Percentiles rank a stretch among this genome's conserved stretches.
Evolutionary conservation across 108 stramenopile genomes (phyloP).

Genomic region (Nitzschia sp.): DNA sequence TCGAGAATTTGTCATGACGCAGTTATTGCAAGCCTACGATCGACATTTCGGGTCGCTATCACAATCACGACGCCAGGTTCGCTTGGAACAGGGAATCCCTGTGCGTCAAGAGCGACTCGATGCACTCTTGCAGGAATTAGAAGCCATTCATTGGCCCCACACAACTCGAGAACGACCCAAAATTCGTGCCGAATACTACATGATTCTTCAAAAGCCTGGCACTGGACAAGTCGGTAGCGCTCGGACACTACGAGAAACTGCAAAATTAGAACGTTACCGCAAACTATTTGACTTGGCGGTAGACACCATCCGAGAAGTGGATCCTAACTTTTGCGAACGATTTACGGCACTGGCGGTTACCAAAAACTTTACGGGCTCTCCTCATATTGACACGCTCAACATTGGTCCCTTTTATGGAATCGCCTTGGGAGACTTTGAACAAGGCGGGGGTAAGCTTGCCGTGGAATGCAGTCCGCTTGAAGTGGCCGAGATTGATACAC

Average conservation of each 20-base stretch:
- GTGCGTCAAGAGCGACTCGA: conserved; percentile 19
- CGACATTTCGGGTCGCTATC: neutral
- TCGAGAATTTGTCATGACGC: conserved; percentile 52
- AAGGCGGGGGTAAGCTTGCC: conserved; percentile 46
- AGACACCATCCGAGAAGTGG: conserved; percentile 45
- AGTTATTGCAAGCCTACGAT: conserved; percentile 43
- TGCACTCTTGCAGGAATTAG: conserved; percentile 38
- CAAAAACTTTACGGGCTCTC: conserved; percentile 57
- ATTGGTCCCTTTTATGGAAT: conserved; percentile 72
- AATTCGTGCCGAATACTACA: conserved; percentile 62
- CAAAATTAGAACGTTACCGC: conserved; percentile 47
- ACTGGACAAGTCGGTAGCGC: conserved; percentile 1
- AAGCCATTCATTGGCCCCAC: conserved; percentile 31
- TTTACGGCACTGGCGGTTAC: conserved; percentile 75
- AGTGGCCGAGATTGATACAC: conserved; percentile 61
- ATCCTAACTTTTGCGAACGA: conserved; percentile 46
- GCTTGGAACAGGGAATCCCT: conserved; percentile 23
- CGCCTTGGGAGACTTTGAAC: conserved; percentile 56
- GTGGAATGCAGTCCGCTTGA: conserved; percentile 53
- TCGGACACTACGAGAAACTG: conserved; percentile 45
- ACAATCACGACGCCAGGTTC: conserved; percentile 4
- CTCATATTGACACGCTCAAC: conserved; percentile 75
- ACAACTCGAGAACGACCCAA: conserved; percentile 54
- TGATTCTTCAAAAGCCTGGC: conserved; percentile 47
- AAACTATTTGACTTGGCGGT: conserved; percentile 56